Evolutionary conservation across 805 yeast genomes (phyloP).

Genomic region (Alloascoidea africana): DNA sequence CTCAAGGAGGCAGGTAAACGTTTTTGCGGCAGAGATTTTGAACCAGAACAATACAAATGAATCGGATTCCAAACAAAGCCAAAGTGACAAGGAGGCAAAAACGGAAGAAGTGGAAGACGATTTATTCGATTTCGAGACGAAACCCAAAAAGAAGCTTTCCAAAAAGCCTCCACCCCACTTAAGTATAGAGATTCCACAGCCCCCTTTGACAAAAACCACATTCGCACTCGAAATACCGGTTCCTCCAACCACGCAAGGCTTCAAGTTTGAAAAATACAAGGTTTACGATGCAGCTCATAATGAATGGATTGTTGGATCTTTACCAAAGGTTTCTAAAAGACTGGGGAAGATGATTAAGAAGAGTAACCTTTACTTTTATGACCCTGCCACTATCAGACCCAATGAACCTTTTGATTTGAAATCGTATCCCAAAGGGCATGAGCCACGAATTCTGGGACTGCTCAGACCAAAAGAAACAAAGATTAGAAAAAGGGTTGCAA

Average conservation of each 20-base stretch:
- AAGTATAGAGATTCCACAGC: background rate
- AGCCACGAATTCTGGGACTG: too few relatives aligned
- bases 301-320: background rate
- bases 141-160: background rate
- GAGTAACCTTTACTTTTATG: background rate
- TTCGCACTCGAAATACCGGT: background rate
- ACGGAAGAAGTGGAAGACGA: background rate
- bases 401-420: background rate
- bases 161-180: background rate
- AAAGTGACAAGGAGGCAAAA: too few relatives aligned
- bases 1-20: too few relatives aligned
- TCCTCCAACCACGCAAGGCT: too few relatives aligned
- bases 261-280: too few relatives aligned
- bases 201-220: background rate
- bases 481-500: background rate
- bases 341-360: background rate
- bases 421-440: too few relatives aligned
- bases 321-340: background rate
- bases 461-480: background rate
- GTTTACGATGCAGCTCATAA: background rate
- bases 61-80: too few relatives aligned
- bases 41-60: too few relatives aligned
- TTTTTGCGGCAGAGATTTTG: too few relatives aligned
- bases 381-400: background rate
- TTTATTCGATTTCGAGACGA: slow-evolving; percentile 1